These are phyloP conservation scores for Pseudovirgaria hyperparasitica DNA, from an alignment of 2,329 filamentous ascomycete genomes.

Conservation along the genomic window DNA sequence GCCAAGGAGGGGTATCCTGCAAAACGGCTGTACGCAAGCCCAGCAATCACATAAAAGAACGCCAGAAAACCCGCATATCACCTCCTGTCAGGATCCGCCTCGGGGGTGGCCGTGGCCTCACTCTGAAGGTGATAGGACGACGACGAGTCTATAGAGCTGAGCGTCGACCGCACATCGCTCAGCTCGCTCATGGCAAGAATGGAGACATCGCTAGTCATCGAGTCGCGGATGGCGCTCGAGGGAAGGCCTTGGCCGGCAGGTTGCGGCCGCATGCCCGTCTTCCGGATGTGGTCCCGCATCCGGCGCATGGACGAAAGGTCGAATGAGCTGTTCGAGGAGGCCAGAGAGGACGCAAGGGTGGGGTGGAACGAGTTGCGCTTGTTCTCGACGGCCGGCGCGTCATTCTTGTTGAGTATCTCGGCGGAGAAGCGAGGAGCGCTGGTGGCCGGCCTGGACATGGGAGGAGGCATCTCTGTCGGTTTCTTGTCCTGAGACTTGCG, in stretches of 20 bases:
- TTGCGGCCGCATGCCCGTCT: constrained; percentile 1
- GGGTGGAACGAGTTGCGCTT: too few species aligned
- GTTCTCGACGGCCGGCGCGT: background rate
- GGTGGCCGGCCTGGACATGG: background rate
- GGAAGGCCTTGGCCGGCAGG: background rate
- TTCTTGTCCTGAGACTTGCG: constrained; percentile 1
- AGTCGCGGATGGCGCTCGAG: background rate
- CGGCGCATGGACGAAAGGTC: constrained; percentile 5
- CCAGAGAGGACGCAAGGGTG: background rate
- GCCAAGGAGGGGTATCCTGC: too few species aligned
- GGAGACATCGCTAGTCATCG: constrained; percentile 1
- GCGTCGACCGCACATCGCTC: too few species aligned
- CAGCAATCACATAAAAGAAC: too few species aligned
- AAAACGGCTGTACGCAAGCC: too few species aligned
- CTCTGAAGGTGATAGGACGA: too few species aligned
- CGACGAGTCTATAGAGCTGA: too few species aligned
- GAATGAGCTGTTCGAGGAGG: constrained; percentile 3
- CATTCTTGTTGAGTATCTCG: constrained; percentile 1
- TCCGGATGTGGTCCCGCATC: constrained; percentile 3
- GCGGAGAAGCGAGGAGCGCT: background rate
- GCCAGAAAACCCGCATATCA: too few species aligned
- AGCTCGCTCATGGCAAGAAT: constrained; percentile 3
- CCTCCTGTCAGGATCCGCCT: too few species aligned
- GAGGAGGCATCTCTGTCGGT: constrained; percentile 1
- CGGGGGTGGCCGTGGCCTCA: too few species aligned